Base-by-base conservation (phyloP, 345 rosid genomes). In the Gossypium bickii region DNA sequence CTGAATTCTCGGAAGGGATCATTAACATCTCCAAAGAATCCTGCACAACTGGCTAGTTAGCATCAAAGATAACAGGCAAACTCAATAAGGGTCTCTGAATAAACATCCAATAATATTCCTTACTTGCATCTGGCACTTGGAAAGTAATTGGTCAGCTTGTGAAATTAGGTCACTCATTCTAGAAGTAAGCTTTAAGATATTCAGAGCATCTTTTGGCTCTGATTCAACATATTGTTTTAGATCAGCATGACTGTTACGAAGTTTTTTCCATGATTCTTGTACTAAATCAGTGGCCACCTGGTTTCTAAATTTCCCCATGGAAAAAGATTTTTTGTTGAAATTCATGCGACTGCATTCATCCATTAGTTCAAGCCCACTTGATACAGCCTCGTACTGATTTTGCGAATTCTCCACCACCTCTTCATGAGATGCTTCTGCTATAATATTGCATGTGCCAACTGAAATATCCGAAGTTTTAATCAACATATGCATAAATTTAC, bases 321-420 rank as follows among this genome's bases (percentile, higher is more conserved):
- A 61, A 72, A 79, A 75, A 78, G 76, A 57, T 72, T 70, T 84
- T 80, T 70, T 80, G 70, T 80, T 84, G 71, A 90, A 86, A 82
- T 83, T 91, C 80, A 95, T 78, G 58, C 94, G 87, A 80, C 98
- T 93, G 77, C 98, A 90, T 82, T 95, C 91, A 80, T 93, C 99
- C 90, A 88, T 86, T 76, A 86, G 75, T 59, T 85, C 90, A 80
- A 77, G 83, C 61, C 80, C 86, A 80, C 85, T 80, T 51, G 77
- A 66, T 25, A 78, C 64, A 74, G 72, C 75, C 76, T 78, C 76
- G 62, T 63, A 73, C 66, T 83, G 83, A 73, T 79, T 82, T 67
- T 74, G 85, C 77, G 78, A 76, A 81, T 87, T 87, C 76, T 85
- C 93, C 67, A 80, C 78, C 71, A 58, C 80, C 18, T 77, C 88